Base-by-base conservation (phyloP, 768 basidiomycete genomes). In the Megacollybia marginata region DNA sequence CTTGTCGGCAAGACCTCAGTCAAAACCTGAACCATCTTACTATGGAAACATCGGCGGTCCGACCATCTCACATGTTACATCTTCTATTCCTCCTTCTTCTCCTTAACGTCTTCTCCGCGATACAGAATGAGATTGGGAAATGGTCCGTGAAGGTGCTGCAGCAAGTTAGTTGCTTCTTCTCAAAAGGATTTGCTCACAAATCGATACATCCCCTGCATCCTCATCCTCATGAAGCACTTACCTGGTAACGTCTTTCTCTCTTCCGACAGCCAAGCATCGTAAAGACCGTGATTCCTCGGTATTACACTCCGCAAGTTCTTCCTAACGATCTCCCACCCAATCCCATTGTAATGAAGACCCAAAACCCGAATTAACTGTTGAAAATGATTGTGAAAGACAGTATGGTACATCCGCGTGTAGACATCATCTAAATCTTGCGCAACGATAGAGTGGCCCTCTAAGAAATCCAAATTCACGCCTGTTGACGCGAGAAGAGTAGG, bases 331-430 rank as follows among this genome's bases (percentile, higher is more conserved):
- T 63, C 64, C 76, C 78, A 81, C 4, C 78, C 78, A n/a, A 57
- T 62, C 15, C 78, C 78, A 44, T 70, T 74, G 56, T 80, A 76
- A 57, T 82, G 80, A 13, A 82, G 62, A 10, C 68, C 77, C 48
- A 82, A 71, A 5, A 82, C 72, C 2, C 80, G 73, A 49, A 80
- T 75, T 40, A 80, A 71, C 52, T 76, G 78, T 55, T 82, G 80
- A 28, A 82, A 64, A 46, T 82, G 79, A 52, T 79, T 80, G 62
- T 80, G 77, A 47, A 80, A 69, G 52, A 76, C 66, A 2, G 78
- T 74, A 64, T 80, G 79, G 54, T 80, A 80, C 71, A 78, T 75
- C 47, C 75, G 68, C 34, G 69, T 73, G 54, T 80, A 79, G 36
- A 80, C 78, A 33, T 79, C 79, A 44, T 80, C 75, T 33, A 78